Conservation (phyloP, 208 protist species). For the Perkinsela sp. region DNA sequence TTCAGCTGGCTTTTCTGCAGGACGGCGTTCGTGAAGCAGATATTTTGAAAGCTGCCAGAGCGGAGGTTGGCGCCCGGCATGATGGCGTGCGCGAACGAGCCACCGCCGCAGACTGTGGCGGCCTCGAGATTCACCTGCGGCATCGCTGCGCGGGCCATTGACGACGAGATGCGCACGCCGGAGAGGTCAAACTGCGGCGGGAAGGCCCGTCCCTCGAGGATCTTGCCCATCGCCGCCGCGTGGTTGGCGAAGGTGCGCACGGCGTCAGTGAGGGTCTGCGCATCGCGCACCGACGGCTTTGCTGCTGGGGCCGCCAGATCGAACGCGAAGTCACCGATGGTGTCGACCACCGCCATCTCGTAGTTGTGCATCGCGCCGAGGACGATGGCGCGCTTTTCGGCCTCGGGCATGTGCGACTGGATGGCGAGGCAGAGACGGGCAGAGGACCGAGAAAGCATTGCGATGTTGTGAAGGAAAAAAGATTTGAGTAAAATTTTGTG, state of each 20-base stretch:
- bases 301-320: not conserved
- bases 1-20: not conserved
- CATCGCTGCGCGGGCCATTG: not conserved
- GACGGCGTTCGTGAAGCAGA: not conserved
- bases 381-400: not conserved
- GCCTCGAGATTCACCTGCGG: not conserved
- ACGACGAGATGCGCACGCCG: not conserved
- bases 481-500: too few species aligned
- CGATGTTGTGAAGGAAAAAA: too few species aligned
- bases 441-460: too few species aligned
- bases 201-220: not conserved
- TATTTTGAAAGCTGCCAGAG: not conserved
- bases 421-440: not conserved
- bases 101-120: not conserved
- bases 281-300: not conserved
- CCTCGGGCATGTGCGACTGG: not conserved
- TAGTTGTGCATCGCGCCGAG: not conserved
- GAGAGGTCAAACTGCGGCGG: not conserved
- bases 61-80: not conserved
- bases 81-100: not conserved
- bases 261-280: not conserved
- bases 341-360: not conserved
- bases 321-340: not conserved
- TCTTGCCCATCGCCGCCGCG: not conserved
- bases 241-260: not conserved